Base-by-base conservation (phyloP, 2,329 filamentous ascomycete species). In the Trichophaea hybrida region DNA sequence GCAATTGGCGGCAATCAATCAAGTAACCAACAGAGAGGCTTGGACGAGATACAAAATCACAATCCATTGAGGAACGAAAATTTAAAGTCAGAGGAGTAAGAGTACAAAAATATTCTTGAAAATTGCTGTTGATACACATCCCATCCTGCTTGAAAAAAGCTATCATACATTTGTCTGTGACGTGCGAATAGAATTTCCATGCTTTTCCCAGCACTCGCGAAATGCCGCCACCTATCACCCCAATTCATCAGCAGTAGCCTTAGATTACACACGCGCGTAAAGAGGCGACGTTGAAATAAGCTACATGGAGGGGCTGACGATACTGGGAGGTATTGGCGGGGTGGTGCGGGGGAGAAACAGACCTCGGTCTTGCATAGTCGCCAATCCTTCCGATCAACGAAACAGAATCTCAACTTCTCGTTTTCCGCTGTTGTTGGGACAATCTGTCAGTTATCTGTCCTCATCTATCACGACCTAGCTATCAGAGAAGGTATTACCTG, bases 371-470 rank as follows among this genome's bases (percentile, higher is more conserved):
- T 86, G 74, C 93, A 98, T 60, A 79, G 78, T 67, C 93, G 79
- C 91, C 93, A 98, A 71, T 98, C 93, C 72, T 90, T 95, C 78
- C 90, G 95, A 58, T 91, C 88, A 70, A 82, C 95, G 73, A 94
- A 95, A 74, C 93, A 98, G 72, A 97, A 88, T 38, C 89, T 96
- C 83, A 98, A 80, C 70, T 83, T 90, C 57, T 80, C 76, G 70
- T 97, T 95, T 70, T 97, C 91, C 24, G 81, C 91, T 96, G 66
- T 50, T 4, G 66, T 52, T 6, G 10, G 24, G 53, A 15, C 53
- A 24, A 24, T 24, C 38, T 17, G 17, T 56, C 17, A 43, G 38
- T n/a, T 54, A 12, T 17, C 12, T n/a, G n/a, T 8, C 32, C 31
- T n/a, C 31, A 40, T 40, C 49, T 53, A 31, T 37, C 15, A 35